A percentile compares a stretch with the other conserved stretches of the same genome.
phyloP scores from a whole-genome alignment of 2,329 filamentous ascomycete species.

The Claviceps spartinae region DNA sequence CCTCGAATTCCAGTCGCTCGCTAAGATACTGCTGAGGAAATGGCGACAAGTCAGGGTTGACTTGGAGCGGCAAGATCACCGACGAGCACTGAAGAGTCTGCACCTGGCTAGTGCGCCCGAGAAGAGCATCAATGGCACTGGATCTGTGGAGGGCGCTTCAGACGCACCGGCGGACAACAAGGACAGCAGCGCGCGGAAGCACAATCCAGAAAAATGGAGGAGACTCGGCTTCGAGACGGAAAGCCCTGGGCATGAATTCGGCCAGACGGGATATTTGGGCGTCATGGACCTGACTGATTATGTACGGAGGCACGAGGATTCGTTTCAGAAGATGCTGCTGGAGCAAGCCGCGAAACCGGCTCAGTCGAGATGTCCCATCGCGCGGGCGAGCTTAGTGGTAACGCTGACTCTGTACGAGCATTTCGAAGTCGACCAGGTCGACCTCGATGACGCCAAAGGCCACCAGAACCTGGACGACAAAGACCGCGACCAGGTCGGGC shows the following conservation, averaged over 20 bases:
- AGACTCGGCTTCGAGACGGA: conserved; percentile 85
- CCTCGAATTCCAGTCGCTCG: conserved; percentile 84
- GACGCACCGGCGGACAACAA: conserved; percentile 29
- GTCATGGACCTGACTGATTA: conserved; percentile 98
- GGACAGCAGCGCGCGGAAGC: conserved; percentile 44
- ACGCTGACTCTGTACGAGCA: conserved; percentile 87
- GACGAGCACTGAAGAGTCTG: conserved; percentile 71
- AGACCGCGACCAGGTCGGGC: conserved; percentile 74
- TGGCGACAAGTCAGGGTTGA: conserved; percentile 83
- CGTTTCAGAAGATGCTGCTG: conserved; percentile 79
- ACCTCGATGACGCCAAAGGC: conserved; percentile 63
- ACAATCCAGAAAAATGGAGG: conserved; percentile 87
- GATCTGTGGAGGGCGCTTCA: conserved; percentile 21
- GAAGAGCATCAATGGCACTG: conserved; percentile 24
- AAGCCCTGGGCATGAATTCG: conserved; percentile 74
- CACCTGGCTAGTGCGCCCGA: conserved; percentile 72
- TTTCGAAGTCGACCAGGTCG: conserved; percentile 81
- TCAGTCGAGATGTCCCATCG: conserved; percentile 70
- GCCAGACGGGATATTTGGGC: conserved; percentile 72
- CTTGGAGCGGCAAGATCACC: conserved; percentile 74
- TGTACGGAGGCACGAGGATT: conserved; percentile 80
- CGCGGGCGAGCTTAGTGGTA: conserved; percentile 71
- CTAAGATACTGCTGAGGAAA: conserved; percentile 72
- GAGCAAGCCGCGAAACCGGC: conserved; percentile 69
- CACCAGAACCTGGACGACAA: conserved; percentile 63